Evolutionary conservation across 1,139 yeast species (phyloP).

Genomic region (Diutina scorzettiae): DNA sequence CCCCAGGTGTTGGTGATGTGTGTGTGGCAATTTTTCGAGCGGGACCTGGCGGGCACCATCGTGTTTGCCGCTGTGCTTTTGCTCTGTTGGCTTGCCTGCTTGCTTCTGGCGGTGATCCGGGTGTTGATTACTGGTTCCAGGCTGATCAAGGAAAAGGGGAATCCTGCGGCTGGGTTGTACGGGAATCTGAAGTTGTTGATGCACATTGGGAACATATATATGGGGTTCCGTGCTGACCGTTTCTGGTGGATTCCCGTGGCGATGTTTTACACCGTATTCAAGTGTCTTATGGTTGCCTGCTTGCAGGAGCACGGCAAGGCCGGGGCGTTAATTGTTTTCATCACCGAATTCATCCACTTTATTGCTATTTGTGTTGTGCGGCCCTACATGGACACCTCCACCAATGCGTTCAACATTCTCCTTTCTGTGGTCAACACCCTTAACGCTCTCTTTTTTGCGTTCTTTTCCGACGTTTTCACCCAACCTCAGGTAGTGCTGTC

Average conservation of each 20-base stretch:
- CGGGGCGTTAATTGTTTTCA: conserved; percentile 69
- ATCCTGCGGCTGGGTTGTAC: conserved; percentile 83
- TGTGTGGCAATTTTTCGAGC: conserved; percentile 77
- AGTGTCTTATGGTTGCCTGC: conserved; percentile 78
- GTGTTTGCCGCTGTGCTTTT: conserved; percentile 67
- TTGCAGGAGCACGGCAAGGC: conserved; percentile 70
- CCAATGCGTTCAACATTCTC: conserved; percentile 82
- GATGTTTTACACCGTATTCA: conserved; percentile 53
- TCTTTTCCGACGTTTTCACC: conserved; percentile 74
- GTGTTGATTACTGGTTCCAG: conserved; percentile 61
- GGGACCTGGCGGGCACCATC: conserved; percentile 75
- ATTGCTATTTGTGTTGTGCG: conserved; percentile 53
- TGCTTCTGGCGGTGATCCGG: conserved; percentile 65
- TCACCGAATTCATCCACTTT: conserved; percentile 60
- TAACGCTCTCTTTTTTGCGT: conserved; percentile 77
- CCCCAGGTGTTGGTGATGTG: conserved; percentile 78
- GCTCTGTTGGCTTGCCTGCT: conserved; percentile 40
- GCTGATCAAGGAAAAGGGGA: conserved; percentile 63
- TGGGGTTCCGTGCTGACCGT: conserved; percentile 79
- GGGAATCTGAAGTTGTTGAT: conserved; percentile 76
- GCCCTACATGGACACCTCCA: conserved; percentile 91
- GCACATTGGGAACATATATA: conserved; percentile 85
- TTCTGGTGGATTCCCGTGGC: conserved; percentile 71
- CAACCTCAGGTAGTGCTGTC: conserved; percentile 85
- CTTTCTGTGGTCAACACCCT: conserved; percentile 70